phyloP scores from a whole-genome alignment of 495 filamentous ascomycete genomes.

The Talaromyces trachyspermus region DNA sequence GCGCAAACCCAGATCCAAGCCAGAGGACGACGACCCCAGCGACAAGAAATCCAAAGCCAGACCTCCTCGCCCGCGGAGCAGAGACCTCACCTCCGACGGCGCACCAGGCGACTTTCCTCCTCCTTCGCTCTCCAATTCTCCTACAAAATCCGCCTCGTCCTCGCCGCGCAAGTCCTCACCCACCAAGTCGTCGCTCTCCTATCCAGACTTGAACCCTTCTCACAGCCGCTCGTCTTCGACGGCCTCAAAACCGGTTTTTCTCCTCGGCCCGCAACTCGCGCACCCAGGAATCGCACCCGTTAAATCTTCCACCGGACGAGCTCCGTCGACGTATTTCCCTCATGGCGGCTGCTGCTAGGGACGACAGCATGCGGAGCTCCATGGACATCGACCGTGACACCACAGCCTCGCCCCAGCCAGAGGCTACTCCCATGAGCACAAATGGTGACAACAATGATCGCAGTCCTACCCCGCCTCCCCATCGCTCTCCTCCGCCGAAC shows the following conservation, averaged over 20 bases:
- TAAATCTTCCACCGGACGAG: constrained; percentile 84
- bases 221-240: constrained; percentile 30
- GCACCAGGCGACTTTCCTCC: too few species aligned
- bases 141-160: constrained; percentile 19
- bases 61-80: background rate
- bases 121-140: constrained; percentile 15
- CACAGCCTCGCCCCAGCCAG: constrained; percentile 29
- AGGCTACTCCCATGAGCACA: constrained; percentile 30
- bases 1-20: constrained; percentile 6
- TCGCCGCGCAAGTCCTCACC: constrained; percentile 24
- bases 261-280: constrained; percentile 36
- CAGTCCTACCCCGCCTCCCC: constrained; percentile 74
- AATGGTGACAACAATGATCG: constrained; percentile 45
- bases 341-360: constrained; percentile 59
- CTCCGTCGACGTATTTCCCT: constrained; percentile 64
- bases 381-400: constrained; percentile 79
- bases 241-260: constrained; percentile 14
- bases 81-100: constrained; percentile 14
- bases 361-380: constrained; percentile 42
- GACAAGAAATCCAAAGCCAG: constrained; percentile 13
- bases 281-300: constrained; percentile 68
- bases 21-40: constrained; percentile 21
- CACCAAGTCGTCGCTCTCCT: constrained; percentile 14
- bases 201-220: constrained; percentile 13
- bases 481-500: constrained; percentile 52